Conservation (phyloP, 176 grass and related monocot species). For the Saccharum officinarum region DNA sequence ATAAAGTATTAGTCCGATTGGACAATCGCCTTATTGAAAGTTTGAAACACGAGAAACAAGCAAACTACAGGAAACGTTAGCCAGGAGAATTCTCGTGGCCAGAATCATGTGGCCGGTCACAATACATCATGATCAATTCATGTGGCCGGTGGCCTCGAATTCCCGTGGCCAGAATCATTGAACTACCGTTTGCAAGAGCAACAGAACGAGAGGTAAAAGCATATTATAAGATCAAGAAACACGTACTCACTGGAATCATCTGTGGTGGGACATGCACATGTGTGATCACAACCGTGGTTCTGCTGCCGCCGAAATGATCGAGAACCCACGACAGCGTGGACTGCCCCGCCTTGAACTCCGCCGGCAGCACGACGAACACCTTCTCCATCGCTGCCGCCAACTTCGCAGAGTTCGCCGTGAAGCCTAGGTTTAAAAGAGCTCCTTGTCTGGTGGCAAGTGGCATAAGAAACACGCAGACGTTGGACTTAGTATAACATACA, state of each 20-base stretch:
- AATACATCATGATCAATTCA: conserved; percentile 15
- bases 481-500: not conserved
- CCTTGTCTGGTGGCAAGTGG: not conserved
- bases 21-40: not conserved
- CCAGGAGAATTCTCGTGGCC: not conserved
- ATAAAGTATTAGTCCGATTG: not conserved
- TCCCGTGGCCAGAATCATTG: not conserved
- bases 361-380: conserved; percentile 58
- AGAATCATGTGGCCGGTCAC: not conserved
- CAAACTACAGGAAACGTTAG: not conserved
- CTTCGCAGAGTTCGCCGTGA: conserved; percentile 10
- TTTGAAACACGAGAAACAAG: not conserved
- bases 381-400: conserved; percentile 32
- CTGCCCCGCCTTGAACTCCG: conserved; percentile 52
- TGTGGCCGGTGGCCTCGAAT: not conserved
- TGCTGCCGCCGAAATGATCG: conserved; percentile 17
- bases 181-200: not conserved
- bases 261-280: conserved; percentile 72
- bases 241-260: conserved; percentile 83
- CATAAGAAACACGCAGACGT: conserved; percentile 11
- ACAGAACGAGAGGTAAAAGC: not conserved
- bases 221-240: not conserved
- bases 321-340: conserved; percentile 62
- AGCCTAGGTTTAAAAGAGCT: not conserved
- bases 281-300: conserved; percentile 56